Base-by-base conservation (phyloP, 1,284 basidiomycete species). In the Melampsora americana region DNA sequence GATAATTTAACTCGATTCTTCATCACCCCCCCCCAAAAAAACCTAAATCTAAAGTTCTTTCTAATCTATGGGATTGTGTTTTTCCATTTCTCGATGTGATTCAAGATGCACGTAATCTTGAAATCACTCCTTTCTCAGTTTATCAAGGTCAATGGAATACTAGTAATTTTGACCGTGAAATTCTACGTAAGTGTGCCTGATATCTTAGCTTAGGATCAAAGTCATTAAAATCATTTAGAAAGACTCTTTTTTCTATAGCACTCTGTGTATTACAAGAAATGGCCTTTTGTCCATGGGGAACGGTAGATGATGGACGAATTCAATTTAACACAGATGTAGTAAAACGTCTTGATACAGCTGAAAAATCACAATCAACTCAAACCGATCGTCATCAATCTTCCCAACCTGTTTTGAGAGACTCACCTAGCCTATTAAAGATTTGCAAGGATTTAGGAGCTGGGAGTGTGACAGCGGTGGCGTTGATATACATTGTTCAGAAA, bases 121-220 rank as follows among this genome's bases (percentile, higher is more conserved):
- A 84, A 9, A 83, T 86, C 80, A 84, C 86, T 0, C 87, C 85
- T 5, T 89, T 89, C 78, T 84, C 85, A 60, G 82, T 89, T 71
- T 89, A 87, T 80, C 87, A 88, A 80, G 88, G 87, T 30, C 78
- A 79, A 11, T 89, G 86, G 86, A 86, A 84, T 78, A 82, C 88
- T 66, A 80, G 65, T 23, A 11, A 30, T 11, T 6, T 46, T 18
- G 53, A 46, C 9, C 35, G 61, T 9, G 68, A 28, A 26, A 50
- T 35, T 18, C 12, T 28, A 20, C 39, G 30, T 65, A 30, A 65
- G 62, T 5, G 30, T 5, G 18, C 32, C 16, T 12, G 6, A 3
- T 65, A 83, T 20, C 6, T 5, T 53, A 9, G 66, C 20, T 48
- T 28, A 53, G 61, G 14, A 18, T 39, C 14, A 5, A 12, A 23